A percentile compares a stretch with the other conserved stretches of the same genome.
Evolutionary conservation across 1,284 basidiomycete species (phyloP).

Genomic region (Schizophyllum commune): DNA sequence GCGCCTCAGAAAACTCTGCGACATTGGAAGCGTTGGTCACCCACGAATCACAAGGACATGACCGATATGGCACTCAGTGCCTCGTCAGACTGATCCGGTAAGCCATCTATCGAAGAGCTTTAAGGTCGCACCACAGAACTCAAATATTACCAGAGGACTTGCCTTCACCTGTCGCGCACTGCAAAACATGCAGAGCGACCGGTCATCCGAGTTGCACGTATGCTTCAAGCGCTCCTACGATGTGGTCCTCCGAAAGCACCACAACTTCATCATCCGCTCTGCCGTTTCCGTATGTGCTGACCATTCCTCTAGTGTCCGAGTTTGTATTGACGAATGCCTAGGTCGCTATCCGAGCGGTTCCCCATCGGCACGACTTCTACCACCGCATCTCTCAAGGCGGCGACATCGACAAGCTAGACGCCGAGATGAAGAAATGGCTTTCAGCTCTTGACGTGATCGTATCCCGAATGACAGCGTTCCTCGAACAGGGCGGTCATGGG

Average conservation of each 20-base stretch:
- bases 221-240: conserved; percentile 91
- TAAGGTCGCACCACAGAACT: conserved; percentile 42
- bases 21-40: conserved; percentile 80
- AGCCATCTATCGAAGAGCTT: conserved; percentile 15
- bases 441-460: conserved; percentile 68
- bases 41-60: conserved; percentile 36
- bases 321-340: conserved; percentile 21
- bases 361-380: conserved; percentile 83
- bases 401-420: conserved; percentile 64
- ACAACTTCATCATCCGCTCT: conserved; percentile 78
- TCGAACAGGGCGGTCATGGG: conserved; percentile 60
- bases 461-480: conserved; percentile 57
- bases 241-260: conserved; percentile 73
- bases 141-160: conserved; percentile 62
- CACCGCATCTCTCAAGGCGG: conserved; percentile 80
- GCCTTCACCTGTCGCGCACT: conserved; percentile 81
- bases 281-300: conserved; percentile 67
- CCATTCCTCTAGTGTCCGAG: neutral
- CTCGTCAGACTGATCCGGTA: conserved; percentile 81
- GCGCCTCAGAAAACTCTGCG: conserved; percentile 43
- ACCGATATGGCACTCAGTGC: conserved; percentile 43
- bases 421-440: conserved; percentile 78
- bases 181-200: conserved; percentile 67
- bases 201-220: conserved; percentile 62
- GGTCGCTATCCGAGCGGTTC: conserved; percentile 93